These are phyloP conservation scores for Lipomyces kockii DNA, from an alignment of 805 yeast genomes.

Conservation along the genomic window DNA sequence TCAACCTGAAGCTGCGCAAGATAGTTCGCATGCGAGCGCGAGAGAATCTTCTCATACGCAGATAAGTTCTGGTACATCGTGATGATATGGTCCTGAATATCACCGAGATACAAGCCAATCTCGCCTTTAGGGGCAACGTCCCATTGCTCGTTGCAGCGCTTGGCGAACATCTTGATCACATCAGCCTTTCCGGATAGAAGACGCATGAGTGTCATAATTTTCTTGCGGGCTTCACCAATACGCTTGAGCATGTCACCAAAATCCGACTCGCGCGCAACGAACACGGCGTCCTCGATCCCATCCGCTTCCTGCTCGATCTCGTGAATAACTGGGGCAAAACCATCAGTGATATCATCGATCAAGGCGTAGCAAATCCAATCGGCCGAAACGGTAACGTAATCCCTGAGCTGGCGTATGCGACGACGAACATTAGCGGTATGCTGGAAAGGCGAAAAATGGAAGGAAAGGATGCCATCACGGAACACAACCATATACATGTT, in stretches of 20 bases:
- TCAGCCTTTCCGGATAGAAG: slow-evolving; percentile 92
- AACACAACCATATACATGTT: slow-evolving; percentile 66
- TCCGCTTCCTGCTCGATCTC: slow-evolving; percentile 67
- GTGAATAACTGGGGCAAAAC: slow-evolving; percentile 64
- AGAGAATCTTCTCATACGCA: slow-evolving; percentile 90
- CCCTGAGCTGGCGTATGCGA: slow-evolving; percentile 65
- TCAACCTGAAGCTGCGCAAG: slow-evolving; percentile 93
- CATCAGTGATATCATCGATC: slow-evolving; percentile 68
- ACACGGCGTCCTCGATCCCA: slow-evolving; percentile 78
- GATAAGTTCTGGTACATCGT: slow-evolving; percentile 92
- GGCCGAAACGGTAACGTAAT: slow-evolving; percentile 61
- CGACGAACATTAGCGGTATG: slow-evolving; percentile 67
- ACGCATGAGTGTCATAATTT: slow-evolving; percentile 91
- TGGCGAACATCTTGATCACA: slow-evolving; percentile 94
- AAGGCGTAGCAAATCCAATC: slow-evolving; percentile 72
- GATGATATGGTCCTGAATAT: slow-evolving; percentile 94
- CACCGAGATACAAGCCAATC: slow-evolving; percentile 89
- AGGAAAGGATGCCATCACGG: slow-evolving; percentile 61
- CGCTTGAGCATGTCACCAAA: slow-evolving; percentile 74
- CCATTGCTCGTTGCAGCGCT: slow-evolving; percentile 82
- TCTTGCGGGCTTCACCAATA: slow-evolving; percentile 87
- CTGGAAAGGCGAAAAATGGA: slow-evolving; percentile 62
- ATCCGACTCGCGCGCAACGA: slow-evolving; percentile 74
- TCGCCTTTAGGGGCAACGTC: slow-evolving; percentile 75
- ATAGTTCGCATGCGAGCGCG: slow-evolving; percentile 89